Conservation (phyloP, 1,139 yeast genomes). For the Candida tropicalis region DNA sequence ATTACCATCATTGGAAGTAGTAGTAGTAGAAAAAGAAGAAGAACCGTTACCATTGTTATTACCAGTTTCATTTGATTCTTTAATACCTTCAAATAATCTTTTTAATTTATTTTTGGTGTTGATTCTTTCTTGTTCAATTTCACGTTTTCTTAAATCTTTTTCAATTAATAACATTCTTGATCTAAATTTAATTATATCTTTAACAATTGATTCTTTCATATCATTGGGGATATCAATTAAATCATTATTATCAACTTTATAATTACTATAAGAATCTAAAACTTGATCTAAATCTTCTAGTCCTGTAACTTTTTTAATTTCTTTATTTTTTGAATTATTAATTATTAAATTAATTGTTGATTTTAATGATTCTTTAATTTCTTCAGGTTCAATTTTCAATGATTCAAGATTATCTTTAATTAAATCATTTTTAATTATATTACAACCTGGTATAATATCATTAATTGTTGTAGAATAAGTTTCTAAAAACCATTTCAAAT, state of each 20-base stretch:
- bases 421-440: slow-evolving; percentile 9
- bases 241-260: slow-evolving; percentile 62
- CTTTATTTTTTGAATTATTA: slow-evolving; percentile 21
- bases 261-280: slow-evolving; percentile 39
- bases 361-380: slow-evolving; percentile 9
- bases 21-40: too few relatives aligned
- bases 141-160: slow-evolving; percentile 54
- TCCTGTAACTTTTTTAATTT: slow-evolving; percentile 22
- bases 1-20: background rate
- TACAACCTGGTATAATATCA: slow-evolving; percentile 3
- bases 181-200: slow-evolving; percentile 64
- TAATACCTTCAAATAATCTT: slow-evolving; percentile 51
- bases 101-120: slow-evolving; percentile 55
- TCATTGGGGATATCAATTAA: slow-evolving; percentile 64
- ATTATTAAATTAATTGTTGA: slow-evolving; percentile 21
- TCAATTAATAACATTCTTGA: slow-evolving; percentile 62
- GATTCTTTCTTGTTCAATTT: slow-evolving; percentile 52
- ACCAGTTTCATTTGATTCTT: slow-evolving; percentile 28
- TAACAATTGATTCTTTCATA: slow-evolving; percentile 57
- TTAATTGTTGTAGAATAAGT: slow-evolving; percentile 9
- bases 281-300: slow-evolving; percentile 41
- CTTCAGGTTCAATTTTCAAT: slow-evolving; percentile 1
- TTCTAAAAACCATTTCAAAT: slow-evolving; percentile 17
- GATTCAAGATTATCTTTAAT: background rate
- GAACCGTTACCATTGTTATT: background rate